These are phyloP conservation scores for Trichaptum fuscoviolaceum DNA, from an alignment of 768 basidiomycete genomes.

Conservation along the genomic window DNA sequence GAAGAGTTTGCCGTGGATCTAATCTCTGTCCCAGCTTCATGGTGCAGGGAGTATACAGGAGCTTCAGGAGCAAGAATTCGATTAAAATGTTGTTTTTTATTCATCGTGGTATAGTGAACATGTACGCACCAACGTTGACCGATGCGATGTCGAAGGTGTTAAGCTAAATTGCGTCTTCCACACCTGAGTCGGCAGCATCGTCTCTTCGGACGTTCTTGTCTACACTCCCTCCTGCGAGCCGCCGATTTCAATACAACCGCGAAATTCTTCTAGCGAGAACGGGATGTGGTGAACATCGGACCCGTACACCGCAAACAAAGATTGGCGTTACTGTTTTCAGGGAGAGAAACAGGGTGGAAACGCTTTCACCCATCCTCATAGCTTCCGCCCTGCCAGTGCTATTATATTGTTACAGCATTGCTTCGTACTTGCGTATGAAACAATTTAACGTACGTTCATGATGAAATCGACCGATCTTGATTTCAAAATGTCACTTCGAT, in stretches of 20 bases:
- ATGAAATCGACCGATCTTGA: not conserved
- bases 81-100: too few species aligned
- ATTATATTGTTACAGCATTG: not conserved
- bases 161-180: not conserved
- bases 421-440: not conserved
- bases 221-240: not conserved
- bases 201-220: not conserved
- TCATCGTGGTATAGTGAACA: not conserved
- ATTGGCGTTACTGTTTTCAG: not conserved
- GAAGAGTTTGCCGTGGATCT: not conserved
- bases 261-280: not conserved
- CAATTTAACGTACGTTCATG: not conserved
- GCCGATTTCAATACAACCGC: not conserved
- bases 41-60: too few species aligned
- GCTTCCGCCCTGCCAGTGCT: not conserved
- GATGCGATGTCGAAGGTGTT: not conserved
- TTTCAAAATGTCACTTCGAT: not conserved
- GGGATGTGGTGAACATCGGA: not conserved
- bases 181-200: not conserved
- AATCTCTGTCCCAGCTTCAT: not conserved
- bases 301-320: not conserved
- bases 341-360: not conserved
- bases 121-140: not conserved
- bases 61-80: too few species aligned
- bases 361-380: not conserved